phyloP scores from a whole-genome alignment of 257 asterid species.

The Solanum tacnaense region DNA sequence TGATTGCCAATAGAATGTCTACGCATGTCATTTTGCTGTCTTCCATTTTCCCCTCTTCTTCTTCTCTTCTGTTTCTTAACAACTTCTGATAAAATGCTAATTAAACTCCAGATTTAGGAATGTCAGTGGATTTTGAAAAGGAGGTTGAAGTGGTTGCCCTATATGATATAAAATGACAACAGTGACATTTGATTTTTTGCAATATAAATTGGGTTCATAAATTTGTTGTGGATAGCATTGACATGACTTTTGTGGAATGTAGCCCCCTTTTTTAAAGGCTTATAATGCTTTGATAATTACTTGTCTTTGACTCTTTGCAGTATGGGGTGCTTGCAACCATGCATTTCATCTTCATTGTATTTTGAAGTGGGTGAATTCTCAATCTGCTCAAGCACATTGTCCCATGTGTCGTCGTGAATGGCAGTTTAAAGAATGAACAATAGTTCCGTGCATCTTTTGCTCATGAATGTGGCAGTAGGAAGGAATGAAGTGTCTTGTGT shows the following conservation, averaged over 20 bases:
- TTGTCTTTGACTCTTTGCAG: conserved; percentile 19
- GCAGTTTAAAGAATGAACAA: conserved; percentile 68
- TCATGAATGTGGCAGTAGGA: not conserved
- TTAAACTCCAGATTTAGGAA: not conserved
- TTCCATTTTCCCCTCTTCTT: not conserved
- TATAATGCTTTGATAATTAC: not conserved
- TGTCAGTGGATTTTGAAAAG: not conserved
- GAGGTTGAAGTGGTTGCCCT: not conserved
- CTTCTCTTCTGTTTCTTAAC: not conserved
- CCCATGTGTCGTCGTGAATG: conserved; percentile 97
- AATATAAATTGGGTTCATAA: not conserved
- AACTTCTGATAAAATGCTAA: not conserved
- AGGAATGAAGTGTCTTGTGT: not conserved
- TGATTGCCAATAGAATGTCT: conserved; percentile 18
- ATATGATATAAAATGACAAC: not conserved
- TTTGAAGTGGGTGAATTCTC: conserved; percentile 93
- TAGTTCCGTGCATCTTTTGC: not conserved
- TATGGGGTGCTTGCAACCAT: conserved; percentile 93
- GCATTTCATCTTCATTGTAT: conserved; percentile 96
- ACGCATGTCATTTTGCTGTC: conserved; percentile 10
- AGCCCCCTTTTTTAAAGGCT: not conserved
- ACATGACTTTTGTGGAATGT: not conserved
- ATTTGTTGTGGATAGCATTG: not conserved
- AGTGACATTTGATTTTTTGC: not conserved
- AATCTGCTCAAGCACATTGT: conserved; percentile 86